Conservation (phyloP, 2,329 filamentous ascomycete species). For the Metarhizium sp. region DNA sequence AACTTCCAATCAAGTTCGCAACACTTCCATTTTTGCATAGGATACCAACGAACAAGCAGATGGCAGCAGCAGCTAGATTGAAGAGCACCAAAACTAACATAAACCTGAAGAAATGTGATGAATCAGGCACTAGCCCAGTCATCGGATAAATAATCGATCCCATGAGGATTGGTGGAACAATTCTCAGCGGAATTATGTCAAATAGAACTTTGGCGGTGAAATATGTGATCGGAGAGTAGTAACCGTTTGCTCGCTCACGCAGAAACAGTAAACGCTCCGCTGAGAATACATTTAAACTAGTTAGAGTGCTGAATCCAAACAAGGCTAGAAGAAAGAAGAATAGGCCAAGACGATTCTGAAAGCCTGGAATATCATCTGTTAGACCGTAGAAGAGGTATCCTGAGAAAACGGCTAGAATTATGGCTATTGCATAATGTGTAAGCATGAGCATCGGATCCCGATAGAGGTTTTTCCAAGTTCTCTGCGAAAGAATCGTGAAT, state of each 20-base stretch:
- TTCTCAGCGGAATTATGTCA: conserved; percentile 87
- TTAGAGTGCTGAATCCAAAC: conserved; percentile 94
- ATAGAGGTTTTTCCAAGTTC: conserved; percentile 96
- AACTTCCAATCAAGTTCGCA: conserved; percentile 83
- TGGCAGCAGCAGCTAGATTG: conserved; percentile 86
- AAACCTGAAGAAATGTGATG: conserved; percentile 81
- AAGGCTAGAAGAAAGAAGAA: conserved; percentile 96
- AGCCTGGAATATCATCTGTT: conserved; percentile 91
- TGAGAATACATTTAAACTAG: conserved; percentile 87
- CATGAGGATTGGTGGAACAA: conserved; percentile 91
- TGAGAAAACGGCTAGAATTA: conserved; percentile 85
- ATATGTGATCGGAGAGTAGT: conserved; percentile 90
- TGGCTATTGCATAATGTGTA: conserved; percentile 95
- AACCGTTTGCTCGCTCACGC: conserved; percentile 89
- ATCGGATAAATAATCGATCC: conserved; percentile 95
- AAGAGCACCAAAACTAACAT: conserved; percentile 88
- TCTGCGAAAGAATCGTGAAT: conserved; percentile 78
- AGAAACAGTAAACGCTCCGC: conserved; percentile 85
- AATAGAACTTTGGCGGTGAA: conserved; percentile 97
- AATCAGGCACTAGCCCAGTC: conserved; percentile 81
- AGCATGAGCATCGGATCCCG: conserved; percentile 97
- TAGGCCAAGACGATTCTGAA: conserved; percentile 92
- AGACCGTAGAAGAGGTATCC: conserved; percentile 95
- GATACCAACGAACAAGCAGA: conserved; percentile 94
- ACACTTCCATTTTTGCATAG: conserved; percentile 86